phyloP scores from a whole-genome alignment of 768 basidiomycete species.

The Termitomyces sp. region DNA sequence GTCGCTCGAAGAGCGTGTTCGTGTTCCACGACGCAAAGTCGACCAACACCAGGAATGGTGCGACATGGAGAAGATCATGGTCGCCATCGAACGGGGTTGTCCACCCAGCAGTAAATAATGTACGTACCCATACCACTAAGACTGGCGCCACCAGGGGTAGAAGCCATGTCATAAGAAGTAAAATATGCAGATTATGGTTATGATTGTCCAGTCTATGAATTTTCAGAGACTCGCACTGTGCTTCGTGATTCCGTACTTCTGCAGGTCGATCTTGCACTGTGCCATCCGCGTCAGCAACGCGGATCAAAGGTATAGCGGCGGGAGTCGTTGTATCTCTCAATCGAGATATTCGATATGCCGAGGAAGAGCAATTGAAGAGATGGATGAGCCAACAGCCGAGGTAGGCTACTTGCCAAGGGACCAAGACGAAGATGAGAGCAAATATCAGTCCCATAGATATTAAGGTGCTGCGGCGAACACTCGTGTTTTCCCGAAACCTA shows the following conservation, averaged over 20 bases:
- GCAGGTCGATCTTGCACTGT: conserved; percentile 8
- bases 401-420: conserved; percentile 94
- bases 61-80: conserved; percentile 61
- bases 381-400: conserved; percentile 81
- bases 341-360: conserved; percentile 15
- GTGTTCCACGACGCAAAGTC: conserved; percentile 53
- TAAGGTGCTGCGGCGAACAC: conserved; percentile 41
- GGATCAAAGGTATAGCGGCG: conserved; percentile 18
- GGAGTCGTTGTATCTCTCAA: conserved; percentile 8
- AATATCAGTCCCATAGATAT: conserved; percentile 58
- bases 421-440: conserved; percentile 59
- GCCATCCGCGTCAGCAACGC: conserved; percentile 8
- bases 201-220: conserved; percentile 24
- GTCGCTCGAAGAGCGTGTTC: conserved; percentile 33
- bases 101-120: conserved; percentile 72
- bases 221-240: conserved; percentile 1
- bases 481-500: conserved; percentile 23
- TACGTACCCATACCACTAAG: conserved; percentile 86
- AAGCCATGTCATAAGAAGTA: conserved; percentile 77
- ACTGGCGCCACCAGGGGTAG: conserved; percentile 74
- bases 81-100: conserved; percentile 80
- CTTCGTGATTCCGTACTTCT: conserved; percentile 7
- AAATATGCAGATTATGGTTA: conserved; percentile 51
- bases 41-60: conserved; percentile 58
- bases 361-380: conserved; percentile 53